Conservation (phyloP, 73 alveolate species). For the Durusdinium trenchii region DNA sequence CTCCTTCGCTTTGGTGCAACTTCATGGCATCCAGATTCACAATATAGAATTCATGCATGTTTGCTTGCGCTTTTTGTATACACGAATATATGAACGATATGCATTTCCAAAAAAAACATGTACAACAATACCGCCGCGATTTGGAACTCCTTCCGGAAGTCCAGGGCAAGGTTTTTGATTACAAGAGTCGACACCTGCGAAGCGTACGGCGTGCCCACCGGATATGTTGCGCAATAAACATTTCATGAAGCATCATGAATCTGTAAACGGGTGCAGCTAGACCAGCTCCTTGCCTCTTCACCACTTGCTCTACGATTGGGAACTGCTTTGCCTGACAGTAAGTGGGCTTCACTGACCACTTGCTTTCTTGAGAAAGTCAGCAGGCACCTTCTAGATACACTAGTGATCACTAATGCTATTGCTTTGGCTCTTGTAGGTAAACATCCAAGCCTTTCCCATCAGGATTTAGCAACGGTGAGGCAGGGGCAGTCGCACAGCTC, state of each 20-base stretch:
- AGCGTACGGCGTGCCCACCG: too few species aligned
- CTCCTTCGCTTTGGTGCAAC: neutral
- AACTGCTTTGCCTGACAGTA: conserved; percentile 31
- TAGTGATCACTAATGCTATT: neutral
- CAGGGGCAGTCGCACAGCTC: conserved; percentile 90
- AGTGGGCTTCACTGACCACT: neutral
- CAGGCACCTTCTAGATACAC: neutral
- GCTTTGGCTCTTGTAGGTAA: too few species aligned
- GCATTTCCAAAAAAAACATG: neutral
- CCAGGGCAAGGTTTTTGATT: conserved; percentile 80
- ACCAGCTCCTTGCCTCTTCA: conserved; percentile 37
- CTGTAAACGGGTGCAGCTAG: too few species aligned
- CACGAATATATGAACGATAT: too few species aligned
- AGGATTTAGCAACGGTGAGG: conserved; percentile 73
- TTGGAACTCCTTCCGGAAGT: conserved; percentile 58
- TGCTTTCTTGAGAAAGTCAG: neutral
- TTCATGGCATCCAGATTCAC: neutral
- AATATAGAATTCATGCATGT: too few species aligned
- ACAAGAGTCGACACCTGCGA: conserved; percentile 85
- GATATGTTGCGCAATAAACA: too few species aligned
- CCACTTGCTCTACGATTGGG: conserved; percentile 45
- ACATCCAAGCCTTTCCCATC: conserved; percentile 25
- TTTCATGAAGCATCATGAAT: too few species aligned
- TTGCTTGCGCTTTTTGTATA: too few species aligned
- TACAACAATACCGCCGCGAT: neutral